Conservation (phyloP, 148 eudicot genomes). For the Fagopyrum homotropicum region DNA sequence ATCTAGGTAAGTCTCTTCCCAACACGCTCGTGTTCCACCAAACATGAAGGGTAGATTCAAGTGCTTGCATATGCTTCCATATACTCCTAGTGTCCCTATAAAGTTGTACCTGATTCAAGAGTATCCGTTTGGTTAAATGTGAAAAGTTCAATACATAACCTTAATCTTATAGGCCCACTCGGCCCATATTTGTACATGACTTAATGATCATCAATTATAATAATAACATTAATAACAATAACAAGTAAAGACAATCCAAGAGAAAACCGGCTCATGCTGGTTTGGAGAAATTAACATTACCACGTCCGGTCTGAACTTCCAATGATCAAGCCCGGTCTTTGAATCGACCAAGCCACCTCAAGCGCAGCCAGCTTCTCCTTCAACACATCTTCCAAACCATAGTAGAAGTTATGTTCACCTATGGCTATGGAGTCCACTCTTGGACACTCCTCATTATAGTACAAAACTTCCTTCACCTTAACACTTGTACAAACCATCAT, state of each 20-base stretch:
- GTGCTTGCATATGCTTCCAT: slow-evolving; percentile 62
- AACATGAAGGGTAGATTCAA: slow-evolving; percentile 73
- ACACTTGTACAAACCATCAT: not conserved
- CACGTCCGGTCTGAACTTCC: slow-evolving; percentile 53
- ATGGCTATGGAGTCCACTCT: slow-evolving; percentile 29
- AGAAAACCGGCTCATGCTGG: too few relatives aligned
- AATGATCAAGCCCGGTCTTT: slow-evolving; percentile 71
- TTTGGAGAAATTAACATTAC: not conserved
- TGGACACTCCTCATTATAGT: slow-evolving; percentile 56
- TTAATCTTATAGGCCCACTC: too few relatives aligned
- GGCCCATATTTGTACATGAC: not conserved
- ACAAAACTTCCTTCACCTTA: not conserved
- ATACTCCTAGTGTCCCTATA: slow-evolving; percentile 74
- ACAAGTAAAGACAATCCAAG: not conserved
- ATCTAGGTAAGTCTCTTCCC: slow-evolving; percentile 70
- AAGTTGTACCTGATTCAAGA: slow-evolving; percentile 32
- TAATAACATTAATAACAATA: too few relatives aligned
- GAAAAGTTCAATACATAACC: too few relatives aligned
- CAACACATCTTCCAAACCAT: slow-evolving; percentile 69
- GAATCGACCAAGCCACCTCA: slow-evolving; percentile 64
- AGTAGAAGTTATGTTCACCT: slow-evolving; percentile 47
- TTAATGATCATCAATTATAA: too few relatives aligned
- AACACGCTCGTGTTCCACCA: slow-evolving; percentile 73
- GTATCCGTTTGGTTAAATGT: not conserved
- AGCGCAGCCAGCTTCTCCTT: slow-evolving; percentile 36